phyloP scores from a whole-genome alignment of 768 basidiomycete genomes.

The Multifurca ochricompacta region DNA sequence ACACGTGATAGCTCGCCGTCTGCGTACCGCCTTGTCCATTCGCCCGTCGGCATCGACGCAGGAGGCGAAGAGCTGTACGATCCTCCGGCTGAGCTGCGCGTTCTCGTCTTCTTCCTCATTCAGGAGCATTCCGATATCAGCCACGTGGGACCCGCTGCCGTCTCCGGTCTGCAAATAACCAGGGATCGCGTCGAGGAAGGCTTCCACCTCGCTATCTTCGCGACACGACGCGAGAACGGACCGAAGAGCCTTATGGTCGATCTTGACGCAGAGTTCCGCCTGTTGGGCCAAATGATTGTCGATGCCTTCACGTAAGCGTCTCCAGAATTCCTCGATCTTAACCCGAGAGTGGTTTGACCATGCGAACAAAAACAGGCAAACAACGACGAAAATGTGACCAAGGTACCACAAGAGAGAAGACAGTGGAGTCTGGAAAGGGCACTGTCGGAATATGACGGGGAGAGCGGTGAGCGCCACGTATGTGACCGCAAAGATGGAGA shows the following conservation, averaged over 20 bases:
- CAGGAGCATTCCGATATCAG: conserved; percentile 1
- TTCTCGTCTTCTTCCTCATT: neutral
- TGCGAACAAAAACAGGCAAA: neutral
- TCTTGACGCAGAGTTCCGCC: neutral
- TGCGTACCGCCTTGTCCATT: conserved; percentile 4
- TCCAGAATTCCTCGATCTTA: neutral
- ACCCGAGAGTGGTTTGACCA: neutral
- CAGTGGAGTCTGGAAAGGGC: neutral
- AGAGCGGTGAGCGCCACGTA: neutral
- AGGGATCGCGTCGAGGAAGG: conserved; percentile 3
- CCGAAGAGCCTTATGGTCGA: neutral
- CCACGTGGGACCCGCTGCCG: neutral
- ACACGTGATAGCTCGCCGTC: conserved; percentile 11
- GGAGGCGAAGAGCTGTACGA: conserved; percentile 1
- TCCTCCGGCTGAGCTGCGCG: neutral
- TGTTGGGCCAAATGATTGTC: neutral
- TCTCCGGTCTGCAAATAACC: neutral
- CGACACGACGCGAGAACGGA: neutral
- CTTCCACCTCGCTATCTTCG: neutral
- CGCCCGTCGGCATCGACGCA: conserved; percentile 2
- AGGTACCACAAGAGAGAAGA: neutral
- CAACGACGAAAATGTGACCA: neutral
- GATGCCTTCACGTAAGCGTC: neutral
- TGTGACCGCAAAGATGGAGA: neutral
- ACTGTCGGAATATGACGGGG: neutral